Evolutionary conservation across 306 rosid species (phyloP), one percentile per base, ranked within the genome.

Genomic region (Oemleria cerasiformis): DNA sequence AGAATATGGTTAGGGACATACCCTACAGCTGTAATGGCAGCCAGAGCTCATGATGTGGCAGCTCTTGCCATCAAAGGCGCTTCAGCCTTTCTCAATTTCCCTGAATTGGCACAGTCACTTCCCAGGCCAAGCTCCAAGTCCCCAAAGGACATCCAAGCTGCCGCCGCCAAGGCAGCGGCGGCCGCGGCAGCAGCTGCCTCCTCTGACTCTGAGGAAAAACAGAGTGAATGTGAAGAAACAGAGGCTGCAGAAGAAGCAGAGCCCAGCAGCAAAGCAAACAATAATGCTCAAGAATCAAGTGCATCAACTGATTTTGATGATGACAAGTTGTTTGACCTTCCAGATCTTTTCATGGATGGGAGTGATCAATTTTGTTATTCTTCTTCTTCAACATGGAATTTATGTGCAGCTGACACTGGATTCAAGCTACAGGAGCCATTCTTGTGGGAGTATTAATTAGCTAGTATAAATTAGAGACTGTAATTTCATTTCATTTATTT

Each of bases 1-100:
- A 86, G 98, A 68, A 92, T 92, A 68, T 92, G 98, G 98, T 87
- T 92, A 2, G 98, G 98, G 34, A 90, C 97, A 23, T 90, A 85
- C 71, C 84, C 92, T 0, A 90, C 93, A 1, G 85, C 98, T 9
- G 96, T 87, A 79, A 92, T 92, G 98, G 98, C 98, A 7, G 98
- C 98, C 2, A 75, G 93, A 75, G 98, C 98, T 6, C 98, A 92
- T 60, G 98, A 92, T 80, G 97, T 88, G 19, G 98, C 98, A 0
- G 89, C 98, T 39, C 68, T 86, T 25, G 96, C 98, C 38, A 90
- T 90, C 63, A 92, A 92, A 65, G 98, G 98, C 20, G 40, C 70
- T 23, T 82, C 96, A 39, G 97, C 98, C 17, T 82, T 64, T 78
- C 92, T 92, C 56, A 92, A 92, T 74, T 92, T 92, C 77, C 98